Conservation (phyloP, 768 basidiomycete genomes). For the Dendrothele bispora region DNA sequence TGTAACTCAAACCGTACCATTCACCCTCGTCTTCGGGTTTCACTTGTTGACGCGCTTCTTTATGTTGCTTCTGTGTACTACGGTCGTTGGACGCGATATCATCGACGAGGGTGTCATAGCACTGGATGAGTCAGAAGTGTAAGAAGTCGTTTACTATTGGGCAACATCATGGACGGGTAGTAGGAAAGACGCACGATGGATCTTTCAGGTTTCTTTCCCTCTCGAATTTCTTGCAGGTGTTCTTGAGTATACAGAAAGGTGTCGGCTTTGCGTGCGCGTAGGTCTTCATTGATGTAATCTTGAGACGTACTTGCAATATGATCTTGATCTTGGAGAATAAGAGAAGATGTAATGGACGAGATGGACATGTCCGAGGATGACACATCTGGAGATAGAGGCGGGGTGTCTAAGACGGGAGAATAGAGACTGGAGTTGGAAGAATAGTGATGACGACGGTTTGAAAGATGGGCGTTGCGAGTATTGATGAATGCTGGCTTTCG, state of each 20-base stretch:
- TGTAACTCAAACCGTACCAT: constrained; percentile 46
- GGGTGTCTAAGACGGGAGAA: constrained; percentile 1
- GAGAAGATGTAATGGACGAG: constrained; percentile 34
- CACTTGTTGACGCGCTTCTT: not conserved
- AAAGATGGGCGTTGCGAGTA: too few species aligned
- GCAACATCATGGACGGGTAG: not conserved
- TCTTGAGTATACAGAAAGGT: too few species aligned
- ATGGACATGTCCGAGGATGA: not conserved
- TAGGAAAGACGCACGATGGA: constrained; percentile 19
- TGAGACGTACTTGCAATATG: not conserved
- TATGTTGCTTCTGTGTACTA: not conserved
- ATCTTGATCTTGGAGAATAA: constrained; percentile 34
- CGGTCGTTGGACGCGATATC: constrained; percentile 9
- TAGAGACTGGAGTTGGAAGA: not conserved
- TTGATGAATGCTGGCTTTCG: too few species aligned
- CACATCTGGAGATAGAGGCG: constrained; percentile 10
- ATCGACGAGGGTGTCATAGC: constrained; percentile 21
- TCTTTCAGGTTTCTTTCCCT: constrained; percentile 38
- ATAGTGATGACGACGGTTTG: not conserved
- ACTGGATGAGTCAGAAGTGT: constrained; percentile 1
- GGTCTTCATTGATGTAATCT: not conserved
- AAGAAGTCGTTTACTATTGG: not conserved
- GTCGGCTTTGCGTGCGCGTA: not conserved
- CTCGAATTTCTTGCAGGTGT: constrained; percentile 32
- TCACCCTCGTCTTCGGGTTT: constrained; percentile 27